Conservation (phyloP, 192 early-diverging fungal genomes). For the Coemansia sp. region DNA sequence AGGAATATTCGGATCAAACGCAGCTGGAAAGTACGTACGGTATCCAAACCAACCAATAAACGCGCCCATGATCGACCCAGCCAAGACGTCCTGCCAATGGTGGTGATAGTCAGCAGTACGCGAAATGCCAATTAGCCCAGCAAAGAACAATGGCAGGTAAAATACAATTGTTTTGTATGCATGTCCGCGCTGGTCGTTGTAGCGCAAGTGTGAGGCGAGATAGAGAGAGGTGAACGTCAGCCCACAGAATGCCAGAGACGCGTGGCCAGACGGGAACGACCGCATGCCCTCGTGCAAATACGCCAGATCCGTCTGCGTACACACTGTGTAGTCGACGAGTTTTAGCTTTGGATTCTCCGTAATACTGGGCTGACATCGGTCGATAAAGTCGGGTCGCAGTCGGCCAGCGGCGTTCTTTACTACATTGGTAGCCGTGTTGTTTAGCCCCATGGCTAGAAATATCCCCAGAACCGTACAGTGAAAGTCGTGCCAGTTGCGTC, state of each 20-base stretch:
- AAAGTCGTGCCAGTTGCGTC: constrained; percentile 56
- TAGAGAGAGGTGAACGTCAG: constrained; percentile 68
- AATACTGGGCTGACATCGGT: constrained; percentile 36
- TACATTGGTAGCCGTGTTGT: constrained; percentile 54
- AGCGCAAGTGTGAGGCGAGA: constrained; percentile 70
- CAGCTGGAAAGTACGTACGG: constrained; percentile 45
- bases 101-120: constrained; percentile 69
- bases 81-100: constrained; percentile 66
- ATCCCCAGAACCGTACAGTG: constrained; percentile 53
- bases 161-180: constrained; percentile 68
- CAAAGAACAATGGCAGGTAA: constrained; percentile 45
- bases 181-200: constrained; percentile 66
- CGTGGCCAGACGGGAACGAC: constrained; percentile 86
- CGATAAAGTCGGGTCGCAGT: constrained; percentile 70
- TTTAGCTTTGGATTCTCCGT: constrained; percentile 58
- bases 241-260: constrained; percentile 74
- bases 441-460: constrained; percentile 53
- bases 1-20: constrained; percentile 29
- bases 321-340: constrained; percentile 64
- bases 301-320: constrained; percentile 57
- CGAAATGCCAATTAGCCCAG: constrained; percentile 61
- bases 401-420: constrained; percentile 60
- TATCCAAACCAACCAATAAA: constrained; percentile 50
- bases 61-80: constrained; percentile 54
- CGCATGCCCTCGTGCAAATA: constrained; percentile 76